Conservation (phyloP, 257 asterid genomes). For the Solanum gandarillasii region DNA sequence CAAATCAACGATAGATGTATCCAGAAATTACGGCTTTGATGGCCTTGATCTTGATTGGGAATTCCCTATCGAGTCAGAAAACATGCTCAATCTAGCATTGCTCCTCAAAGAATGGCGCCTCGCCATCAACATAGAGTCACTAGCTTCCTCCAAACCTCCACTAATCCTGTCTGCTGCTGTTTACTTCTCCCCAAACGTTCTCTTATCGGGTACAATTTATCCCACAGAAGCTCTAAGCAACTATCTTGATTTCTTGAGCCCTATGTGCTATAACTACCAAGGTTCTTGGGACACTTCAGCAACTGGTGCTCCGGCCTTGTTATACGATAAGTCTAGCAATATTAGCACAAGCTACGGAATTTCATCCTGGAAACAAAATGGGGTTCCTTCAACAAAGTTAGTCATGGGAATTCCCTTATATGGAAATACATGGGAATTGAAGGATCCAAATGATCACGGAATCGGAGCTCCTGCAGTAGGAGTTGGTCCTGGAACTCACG, state of each 20-base stretch:
- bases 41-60: constrained; percentile 67
- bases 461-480: constrained; percentile 50
- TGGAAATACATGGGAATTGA: constrained; percentile 52
- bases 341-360: constrained; percentile 52
- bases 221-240: constrained; percentile 12
- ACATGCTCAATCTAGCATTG: constrained; percentile 37
- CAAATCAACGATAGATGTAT: constrained; percentile 31
- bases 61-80: constrained; percentile 20
- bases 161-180: constrained; percentile 43
- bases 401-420: constrained; percentile 65
- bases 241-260: constrained; percentile 32
- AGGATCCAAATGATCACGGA: constrained; percentile 42
- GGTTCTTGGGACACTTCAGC: constrained; percentile 41
- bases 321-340: constrained; percentile 34
- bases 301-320: constrained; percentile 44
- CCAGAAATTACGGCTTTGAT: constrained; percentile 28
- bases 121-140: constrained; percentile 18
- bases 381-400: constrained; percentile 19
- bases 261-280: constrained; percentile 34
- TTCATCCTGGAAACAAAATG: constrained; percentile 35
- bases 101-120: constrained; percentile 31
- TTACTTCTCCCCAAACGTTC: constrained; percentile 27
- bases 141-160: constrained; percentile 12
- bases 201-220: constrained; percentile 15
- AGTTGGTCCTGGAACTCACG: constrained; percentile 45